A percentile compares a stretch with the other conserved stretches of the same genome.
Conservation (phyloP, 768 basidiomycete genomes). For the Lentinus tigrinus region DNA sequence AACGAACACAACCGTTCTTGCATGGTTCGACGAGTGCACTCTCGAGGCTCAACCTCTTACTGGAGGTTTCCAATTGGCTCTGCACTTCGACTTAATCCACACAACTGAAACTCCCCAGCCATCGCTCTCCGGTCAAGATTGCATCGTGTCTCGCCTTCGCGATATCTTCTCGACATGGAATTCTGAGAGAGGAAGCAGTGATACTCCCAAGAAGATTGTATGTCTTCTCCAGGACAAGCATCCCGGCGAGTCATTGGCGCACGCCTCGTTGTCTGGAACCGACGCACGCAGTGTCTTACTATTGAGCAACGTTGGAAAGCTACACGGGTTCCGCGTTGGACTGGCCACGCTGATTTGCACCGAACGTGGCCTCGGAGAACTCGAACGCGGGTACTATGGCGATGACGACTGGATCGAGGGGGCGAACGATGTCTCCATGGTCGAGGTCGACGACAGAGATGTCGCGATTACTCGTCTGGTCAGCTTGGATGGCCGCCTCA, state of each 20-base stretch:
- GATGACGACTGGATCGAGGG: background rate
- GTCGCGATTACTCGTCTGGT: background rate
- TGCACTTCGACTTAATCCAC: background rate
- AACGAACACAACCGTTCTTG: constrained; percentile 35
- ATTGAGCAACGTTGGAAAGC: background rate
- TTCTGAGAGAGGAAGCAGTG: background rate
- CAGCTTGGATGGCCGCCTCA: background rate
- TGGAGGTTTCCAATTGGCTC: background rate
- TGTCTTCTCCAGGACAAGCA: background rate
- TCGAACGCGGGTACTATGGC: background rate
- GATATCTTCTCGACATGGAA: background rate
- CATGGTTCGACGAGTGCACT: constrained; percentile 53
- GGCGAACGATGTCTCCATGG: background rate
- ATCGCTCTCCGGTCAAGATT: background rate
- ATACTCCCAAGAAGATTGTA: too few species aligned
- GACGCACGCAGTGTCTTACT: background rate
- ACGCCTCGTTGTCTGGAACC: background rate
- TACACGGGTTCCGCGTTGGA: background rate
- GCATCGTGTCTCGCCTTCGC: background rate
- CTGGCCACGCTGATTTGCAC: background rate
- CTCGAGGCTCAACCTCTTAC: constrained; percentile 48
- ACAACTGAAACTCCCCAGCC: background rate
- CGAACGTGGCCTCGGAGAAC: background rate
- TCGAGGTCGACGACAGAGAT: background rate
- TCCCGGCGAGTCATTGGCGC: constrained; percentile 22